Base-by-base conservation (phyloP, 805 yeast species). In the Lipomyces chichibuensis region DNA sequence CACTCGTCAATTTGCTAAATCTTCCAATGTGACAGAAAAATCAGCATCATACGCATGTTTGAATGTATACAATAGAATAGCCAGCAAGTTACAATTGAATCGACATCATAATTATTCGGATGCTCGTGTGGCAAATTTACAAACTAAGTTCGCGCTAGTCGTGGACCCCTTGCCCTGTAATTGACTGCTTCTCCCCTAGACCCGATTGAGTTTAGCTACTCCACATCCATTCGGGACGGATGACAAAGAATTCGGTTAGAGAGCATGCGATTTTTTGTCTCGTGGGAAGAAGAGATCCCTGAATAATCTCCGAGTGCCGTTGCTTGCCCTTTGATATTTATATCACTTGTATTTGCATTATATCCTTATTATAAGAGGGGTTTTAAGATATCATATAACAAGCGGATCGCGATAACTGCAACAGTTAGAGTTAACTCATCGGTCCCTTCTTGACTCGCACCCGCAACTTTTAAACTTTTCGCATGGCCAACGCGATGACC, bases 401-500 rank as follows among this genome's bases (percentile, higher is more conserved):
- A 14, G 14, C 3, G 0, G 13, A 14, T 37, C 13, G 39, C 13
- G 39, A 11, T 14, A 14, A 37, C 39, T 37, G 39, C 3, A 14
- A 11, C 14, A 37, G 13, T 37, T 14, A 5, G 32, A 5, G 32
- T 5, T 29, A 29, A 29, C 32, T 29, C 32, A 4, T 5, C 32
- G 32, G 6, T 29, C 32, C 7, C 43, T 13, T 3, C n/a, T 37
- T 37, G 43, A 37, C 17, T 37, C 43, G 49, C 23, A n/a, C 49
- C 49, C 8, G 49, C 49, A 43, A 17, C 23, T 43, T 43, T 43
- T 37, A 43, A 43, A 43, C 49, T 43, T 43, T 43, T 2, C 49
- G 49, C 23, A 3, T 20, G 59, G 65, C 62, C 65, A 32, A 43
- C 27, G 59, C 62, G 65, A 59, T 63, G 60, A 59, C 63, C 66